Percentiles rank a stretch among this genome's conserved stretches.
Conservation (phyloP, 441 rosid species). For the Euphorbia corollata region DNA sequence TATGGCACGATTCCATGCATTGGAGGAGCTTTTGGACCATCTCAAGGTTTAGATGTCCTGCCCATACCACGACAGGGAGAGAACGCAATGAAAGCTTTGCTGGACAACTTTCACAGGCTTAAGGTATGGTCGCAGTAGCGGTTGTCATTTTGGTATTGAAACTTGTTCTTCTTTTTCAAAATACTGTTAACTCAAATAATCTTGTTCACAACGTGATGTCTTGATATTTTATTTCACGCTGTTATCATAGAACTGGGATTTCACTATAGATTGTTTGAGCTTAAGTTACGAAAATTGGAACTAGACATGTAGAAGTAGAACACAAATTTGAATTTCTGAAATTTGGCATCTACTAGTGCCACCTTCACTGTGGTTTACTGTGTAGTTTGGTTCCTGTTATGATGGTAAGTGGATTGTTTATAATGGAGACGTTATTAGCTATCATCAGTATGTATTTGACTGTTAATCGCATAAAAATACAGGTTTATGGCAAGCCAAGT, state of each 20-base stretch:
- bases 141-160: not conserved
- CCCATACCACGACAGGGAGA: constrained; percentile 70
- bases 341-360: not conserved
- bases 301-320: not conserved
- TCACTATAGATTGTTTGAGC: too few species aligned
- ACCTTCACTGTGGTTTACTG: not conserved
- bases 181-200: not conserved
- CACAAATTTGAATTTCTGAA: not conserved
- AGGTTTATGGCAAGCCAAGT: not conserved
- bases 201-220: not conserved
- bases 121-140: constrained; percentile 37
- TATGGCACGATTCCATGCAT: constrained; percentile 38
- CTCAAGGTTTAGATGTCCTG: constrained; percentile 44
- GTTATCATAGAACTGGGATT: not conserved
- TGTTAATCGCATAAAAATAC: not conserved
- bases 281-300: not conserved
- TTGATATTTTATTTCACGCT: not conserved
- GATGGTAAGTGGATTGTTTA: not conserved
- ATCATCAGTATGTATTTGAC: not conserved
- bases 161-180: not conserved
- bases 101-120: constrained; percentile 44
- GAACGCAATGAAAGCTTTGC: constrained; percentile 64
- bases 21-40: constrained; percentile 39
- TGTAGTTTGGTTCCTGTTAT: not conserved
- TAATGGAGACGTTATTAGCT: not conserved